Evolutionary conservation across 192 early-diverging fungal species (phyloP).

Genomic region (Gonapodya sp.): DNA sequence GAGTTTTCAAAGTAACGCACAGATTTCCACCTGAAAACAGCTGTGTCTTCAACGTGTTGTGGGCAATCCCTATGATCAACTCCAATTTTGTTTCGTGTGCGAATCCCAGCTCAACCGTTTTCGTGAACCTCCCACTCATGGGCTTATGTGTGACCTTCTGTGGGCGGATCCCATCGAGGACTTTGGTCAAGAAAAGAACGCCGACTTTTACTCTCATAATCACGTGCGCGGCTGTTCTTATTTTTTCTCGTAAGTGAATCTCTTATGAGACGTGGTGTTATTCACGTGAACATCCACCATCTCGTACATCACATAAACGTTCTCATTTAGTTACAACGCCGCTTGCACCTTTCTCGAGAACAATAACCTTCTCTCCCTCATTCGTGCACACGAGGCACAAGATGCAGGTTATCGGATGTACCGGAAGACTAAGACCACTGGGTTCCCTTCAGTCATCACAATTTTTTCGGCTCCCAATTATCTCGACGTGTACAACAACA

Average conservation of each 20-base stretch:
- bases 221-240: constrained; percentile 91
- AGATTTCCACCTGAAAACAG: constrained; percentile 11
- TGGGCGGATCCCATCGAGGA: constrained; percentile 96
- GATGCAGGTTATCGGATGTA: constrained; percentile 97
- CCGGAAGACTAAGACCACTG: constrained; percentile 81
- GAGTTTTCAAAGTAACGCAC: background rate
- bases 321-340: constrained; percentile 84
- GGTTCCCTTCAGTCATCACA: constrained; percentile 94
- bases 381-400: constrained; percentile 96
- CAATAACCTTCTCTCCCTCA: constrained; percentile 88
- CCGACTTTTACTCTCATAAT: constrained; percentile 84
- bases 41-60: background rate
- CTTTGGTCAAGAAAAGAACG: constrained; percentile 84
- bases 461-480: constrained; percentile 98
- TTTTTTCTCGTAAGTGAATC: constrained; percentile 64
- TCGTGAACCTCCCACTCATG: constrained; percentile 86
- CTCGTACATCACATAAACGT: too few species aligned
- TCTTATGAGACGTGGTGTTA: too few species aligned
- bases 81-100: background rate
- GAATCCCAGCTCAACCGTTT: constrained; percentile 74
- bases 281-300: too few species aligned
- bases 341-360: constrained; percentile 88
- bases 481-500: constrained; percentile 97
- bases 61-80: background rate
- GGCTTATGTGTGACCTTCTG: constrained; percentile 88